Evolutionary conservation across 441 rosid species (phyloP), one percentile per base, ranked within the genome.

Genomic region (Adansonia rubrostipa): DNA sequence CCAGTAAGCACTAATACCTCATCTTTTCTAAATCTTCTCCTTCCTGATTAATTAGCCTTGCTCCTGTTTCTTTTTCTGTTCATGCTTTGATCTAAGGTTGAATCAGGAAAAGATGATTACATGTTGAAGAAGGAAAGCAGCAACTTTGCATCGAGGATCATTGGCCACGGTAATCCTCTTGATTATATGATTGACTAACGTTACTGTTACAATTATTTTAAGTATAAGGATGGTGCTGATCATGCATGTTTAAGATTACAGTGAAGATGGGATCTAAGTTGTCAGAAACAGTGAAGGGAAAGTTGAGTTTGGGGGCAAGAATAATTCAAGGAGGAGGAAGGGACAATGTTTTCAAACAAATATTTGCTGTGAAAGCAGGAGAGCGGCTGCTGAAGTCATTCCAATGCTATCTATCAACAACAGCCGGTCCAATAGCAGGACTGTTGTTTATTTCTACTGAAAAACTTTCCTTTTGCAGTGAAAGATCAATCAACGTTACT

Each of bases 391-490:
- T 87, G 81, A 87, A 83, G 69, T 86, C 86, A 10, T 82, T 76
- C 80, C 92, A 91, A 45, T 91, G 94, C 77, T 87, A 87, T 80
- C 15, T 91, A 71, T 91, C 88, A 9, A 91, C 95, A 14, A 85
- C 91, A 22, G 82, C 86, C 0, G 97, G 97, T 62, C 94, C 94
- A 0, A 85, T 88, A 50, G 88, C 89, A 11, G 95, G 95, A 3
- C 89, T 91, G 53, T 86, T 89, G 76, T 91, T 89, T 76, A 80
- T 90, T 84, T 89, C 94, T 0, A 84, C 87, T 9, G 82, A 86
- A 48, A 91, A 87, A 77, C 71, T 86, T 22, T 87, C 91, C n/a
- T 91, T 91, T 53, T 87, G 90, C 78, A 89, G 93, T 19, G 93
- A 91, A 77, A 87, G 88, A 82, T 84, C 92, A 3, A 81, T 92